Evolutionary conservation across 768 basidiomycete genomes (phyloP).

Genomic region (Termitomyces sp.): DNA sequence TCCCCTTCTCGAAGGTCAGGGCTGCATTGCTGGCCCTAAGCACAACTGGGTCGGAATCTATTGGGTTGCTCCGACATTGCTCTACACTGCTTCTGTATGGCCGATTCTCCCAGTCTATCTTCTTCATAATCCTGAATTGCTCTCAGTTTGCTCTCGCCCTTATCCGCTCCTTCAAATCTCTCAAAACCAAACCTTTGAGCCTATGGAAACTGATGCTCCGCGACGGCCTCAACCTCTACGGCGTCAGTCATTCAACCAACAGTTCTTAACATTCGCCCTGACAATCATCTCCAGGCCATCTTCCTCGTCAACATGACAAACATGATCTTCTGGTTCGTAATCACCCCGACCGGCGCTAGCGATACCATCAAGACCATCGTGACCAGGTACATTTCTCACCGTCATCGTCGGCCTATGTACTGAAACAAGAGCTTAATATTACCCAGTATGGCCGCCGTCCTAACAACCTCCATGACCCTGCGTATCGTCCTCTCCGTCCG

Average conservation of each 20-base stretch:
- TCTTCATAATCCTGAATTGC: neutral
- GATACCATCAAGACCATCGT: slow-evolving; percentile 84
- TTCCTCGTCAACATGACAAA: slow-evolving; percentile 81
- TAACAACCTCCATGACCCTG: slow-evolving; percentile 85
- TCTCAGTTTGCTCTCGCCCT: slow-evolving; percentile 59
- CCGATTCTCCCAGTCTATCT: slow-evolving; percentile 9
- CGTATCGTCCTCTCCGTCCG: slow-evolving; percentile 83
- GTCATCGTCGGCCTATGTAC: neutral
- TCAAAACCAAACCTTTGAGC: slow-evolving; percentile 54
- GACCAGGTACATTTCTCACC: slow-evolving; percentile 41
- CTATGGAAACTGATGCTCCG: slow-evolving; percentile 89
- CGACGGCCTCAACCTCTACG: slow-evolving; percentile 85
- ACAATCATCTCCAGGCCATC: slow-evolving; percentile 45
- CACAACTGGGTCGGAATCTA: slow-evolving; percentile 83
- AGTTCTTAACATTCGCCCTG: slow-evolving; percentile 5
- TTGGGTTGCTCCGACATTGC: slow-evolving; percentile 75
- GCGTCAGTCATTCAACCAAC: slow-evolving; percentile 37
- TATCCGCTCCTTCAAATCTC: slow-evolving; percentile 56
- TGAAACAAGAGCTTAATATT: neutral
- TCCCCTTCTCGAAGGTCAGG: slow-evolving; percentile 70
- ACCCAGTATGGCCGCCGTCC: slow-evolving; percentile 74
- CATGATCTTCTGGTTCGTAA: slow-evolving; percentile 86
- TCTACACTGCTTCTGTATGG: slow-evolving; percentile 68
- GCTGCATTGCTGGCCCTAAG: slow-evolving; percentile 84
- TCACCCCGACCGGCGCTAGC: slow-evolving; percentile 53